Evolutionary conservation across 192 early-diverging fungal species (phyloP).

Genomic region (Chytriomyces sp.): DNA sequence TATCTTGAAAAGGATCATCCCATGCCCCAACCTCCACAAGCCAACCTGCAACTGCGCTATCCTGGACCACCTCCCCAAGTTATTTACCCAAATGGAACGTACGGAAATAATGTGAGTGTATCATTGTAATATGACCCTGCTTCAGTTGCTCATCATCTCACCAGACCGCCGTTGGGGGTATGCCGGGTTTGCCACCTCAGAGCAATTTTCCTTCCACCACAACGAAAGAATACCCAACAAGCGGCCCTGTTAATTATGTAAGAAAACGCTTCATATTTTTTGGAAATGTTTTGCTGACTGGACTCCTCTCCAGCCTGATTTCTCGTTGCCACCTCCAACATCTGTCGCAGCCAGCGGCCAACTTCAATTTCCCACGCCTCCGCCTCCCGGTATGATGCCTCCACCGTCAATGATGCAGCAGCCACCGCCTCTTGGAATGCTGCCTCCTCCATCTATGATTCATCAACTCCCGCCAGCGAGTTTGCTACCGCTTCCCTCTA

Average conservation of each 20-base stretch:
- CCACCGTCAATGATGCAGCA: not conserved
- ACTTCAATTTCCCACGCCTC: constrained; percentile 1
- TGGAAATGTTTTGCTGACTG: not conserved
- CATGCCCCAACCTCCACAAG: not conserved
- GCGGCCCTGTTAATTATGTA: not conserved
- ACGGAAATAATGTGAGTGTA: too few relatives aligned
- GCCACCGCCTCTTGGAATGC: too few relatives aligned
- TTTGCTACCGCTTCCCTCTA: too few relatives aligned
- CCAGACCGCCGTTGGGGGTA: not conserved
- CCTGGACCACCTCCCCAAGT: constrained; percentile 14
- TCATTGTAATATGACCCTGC: too few relatives aligned
- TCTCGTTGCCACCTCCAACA: constrained; percentile 13
- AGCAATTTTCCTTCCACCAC: not conserved
- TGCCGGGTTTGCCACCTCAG: not conserved
- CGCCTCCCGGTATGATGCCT: not conserved
- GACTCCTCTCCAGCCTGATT: constrained; percentile 3
- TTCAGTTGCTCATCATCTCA: too few relatives aligned
- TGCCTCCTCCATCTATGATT: not conserved
- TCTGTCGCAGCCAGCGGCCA: not conserved
- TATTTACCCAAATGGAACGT: not conserved
- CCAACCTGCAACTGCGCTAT: not conserved
- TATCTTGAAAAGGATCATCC: not conserved
- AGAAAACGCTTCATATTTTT: not conserved
- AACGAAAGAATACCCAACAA: not conserved
- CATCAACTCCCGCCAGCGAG: not conserved